Percentiles rank a stretch among this genome's conserved stretches.
phyloP scores from a whole-genome alignment of 108 stramenopile species.

The Nitzschia sp. region DNA sequence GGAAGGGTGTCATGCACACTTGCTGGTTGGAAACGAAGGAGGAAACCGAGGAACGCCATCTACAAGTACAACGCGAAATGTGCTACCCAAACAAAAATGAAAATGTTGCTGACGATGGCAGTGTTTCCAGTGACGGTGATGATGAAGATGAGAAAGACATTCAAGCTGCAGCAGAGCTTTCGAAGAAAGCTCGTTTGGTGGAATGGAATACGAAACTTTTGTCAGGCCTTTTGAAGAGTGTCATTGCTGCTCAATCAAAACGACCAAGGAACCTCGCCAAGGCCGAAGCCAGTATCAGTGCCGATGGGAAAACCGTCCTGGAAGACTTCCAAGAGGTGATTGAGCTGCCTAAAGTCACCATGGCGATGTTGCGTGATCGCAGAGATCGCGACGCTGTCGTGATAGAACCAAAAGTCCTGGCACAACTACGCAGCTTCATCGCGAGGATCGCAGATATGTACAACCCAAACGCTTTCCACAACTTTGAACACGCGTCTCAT shows the following conservation, averaged over 20 bases:
- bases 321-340: no score
- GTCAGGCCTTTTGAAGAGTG: neutral
- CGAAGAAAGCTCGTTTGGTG: no score
- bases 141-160: no score
- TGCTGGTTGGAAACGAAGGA: no score
- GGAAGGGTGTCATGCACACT: constrained; percentile 31
- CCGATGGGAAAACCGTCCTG: neutral
- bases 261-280: constrained; percentile 5
- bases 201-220: no score
- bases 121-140: no score
- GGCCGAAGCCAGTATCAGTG: constrained; percentile 1
- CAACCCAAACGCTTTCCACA: constrained; percentile 37
- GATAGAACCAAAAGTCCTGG: constrained; percentile 8
- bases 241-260: neutral
- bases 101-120: no score
- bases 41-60: no score
- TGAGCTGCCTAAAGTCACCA: neutral
- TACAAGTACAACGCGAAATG: no score
- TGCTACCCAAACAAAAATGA: no score
- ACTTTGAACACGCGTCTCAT: constrained; percentile 51
- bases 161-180: no score
- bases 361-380: neutral
- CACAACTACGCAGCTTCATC: constrained; percentile 39
- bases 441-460: constrained; percentile 30
- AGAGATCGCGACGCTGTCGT: neutral